These are phyloP conservation scores for Epichloe sp. DNA, from an alignment of 2,329 filamentous ascomycete species.

Conservation along the genomic window DNA sequence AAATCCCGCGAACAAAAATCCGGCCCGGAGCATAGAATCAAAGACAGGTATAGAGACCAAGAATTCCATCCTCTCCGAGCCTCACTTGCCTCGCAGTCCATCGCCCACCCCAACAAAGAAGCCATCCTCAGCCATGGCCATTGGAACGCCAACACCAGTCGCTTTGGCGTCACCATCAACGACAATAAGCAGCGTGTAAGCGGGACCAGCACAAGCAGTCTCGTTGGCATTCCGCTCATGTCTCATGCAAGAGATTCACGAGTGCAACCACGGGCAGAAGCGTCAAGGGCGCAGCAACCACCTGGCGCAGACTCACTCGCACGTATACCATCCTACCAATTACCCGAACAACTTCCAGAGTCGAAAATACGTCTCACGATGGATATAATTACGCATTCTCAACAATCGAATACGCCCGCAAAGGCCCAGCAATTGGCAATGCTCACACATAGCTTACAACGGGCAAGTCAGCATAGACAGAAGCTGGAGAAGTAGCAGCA, in stretches of 20 bases:
- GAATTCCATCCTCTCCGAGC: neutral
- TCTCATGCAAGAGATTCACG: neutral
- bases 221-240: neutral
- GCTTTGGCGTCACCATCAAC: neutral
- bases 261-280: neutral
- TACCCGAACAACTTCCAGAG: neutral
- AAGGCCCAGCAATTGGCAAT: neutral
- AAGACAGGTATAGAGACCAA: neutral
- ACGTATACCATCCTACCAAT: neutral
- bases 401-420: neutral
- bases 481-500: neutral
- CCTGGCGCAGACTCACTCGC: neutral
- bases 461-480: neutral
- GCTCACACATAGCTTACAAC: neutral
- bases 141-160: neutral
- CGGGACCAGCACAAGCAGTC: neutral
- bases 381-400: neutral
- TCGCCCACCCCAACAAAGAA: no score
- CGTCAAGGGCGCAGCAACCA: neutral
- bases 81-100: neutral
- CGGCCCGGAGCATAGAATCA: neutral
- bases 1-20: neutral
- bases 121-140: neutral
- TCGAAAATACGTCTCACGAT: constrained; percentile 2
- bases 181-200: neutral